phyloP scores from a whole-genome alignment of 2,329 filamentous ascomycete species.

The Colletotrichum spinosum region DNA sequence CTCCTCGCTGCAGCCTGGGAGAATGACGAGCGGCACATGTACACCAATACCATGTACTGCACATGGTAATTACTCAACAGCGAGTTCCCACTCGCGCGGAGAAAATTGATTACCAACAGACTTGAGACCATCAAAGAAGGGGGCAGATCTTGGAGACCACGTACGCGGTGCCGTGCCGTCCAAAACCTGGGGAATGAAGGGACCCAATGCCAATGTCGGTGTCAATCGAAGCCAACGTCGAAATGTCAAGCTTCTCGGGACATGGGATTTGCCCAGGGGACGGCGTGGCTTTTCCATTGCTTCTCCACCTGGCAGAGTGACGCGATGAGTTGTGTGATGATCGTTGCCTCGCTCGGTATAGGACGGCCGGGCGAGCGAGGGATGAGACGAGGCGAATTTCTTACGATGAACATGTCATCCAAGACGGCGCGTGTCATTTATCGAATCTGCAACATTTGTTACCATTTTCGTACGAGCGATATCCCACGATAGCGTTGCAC shows the following conservation, averaged over 20 bases:
- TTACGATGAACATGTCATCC: background rate
- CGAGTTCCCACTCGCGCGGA: no score
- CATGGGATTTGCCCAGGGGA: slow-evolving; percentile 24
- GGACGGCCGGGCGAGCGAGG: background rate
- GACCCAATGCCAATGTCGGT: background rate
- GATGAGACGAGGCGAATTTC: slow-evolving; percentile 5
- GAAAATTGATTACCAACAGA: no score
- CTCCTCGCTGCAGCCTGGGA: no score
- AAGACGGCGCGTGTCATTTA: background rate
- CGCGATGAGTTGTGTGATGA: slow-evolving; percentile 14
- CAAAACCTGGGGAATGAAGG: slow-evolving; percentile 25
- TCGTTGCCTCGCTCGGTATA: slow-evolving; percentile 7
- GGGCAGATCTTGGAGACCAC: slow-evolving; percentile 2
- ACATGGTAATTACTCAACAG: no score
- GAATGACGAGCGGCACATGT: no score
- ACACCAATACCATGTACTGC: no score
- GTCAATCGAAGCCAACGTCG: background rate
- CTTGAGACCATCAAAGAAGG: background rate
- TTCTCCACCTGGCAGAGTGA: slow-evolving; percentile 7
- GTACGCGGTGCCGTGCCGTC: background rate
- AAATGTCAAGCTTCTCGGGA: slow-evolving; percentile 13
- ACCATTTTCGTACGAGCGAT: background rate
- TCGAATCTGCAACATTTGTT: background rate
- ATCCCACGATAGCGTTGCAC: no score
- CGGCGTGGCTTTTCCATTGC: slow-evolving; percentile 2